Percentiles rank a stretch among this genome's conserved stretches.
These are phyloP conservation scores for Solanum rostratum DNA, from an alignment of 257 asterid species.

Conservation along the genomic window DNA sequence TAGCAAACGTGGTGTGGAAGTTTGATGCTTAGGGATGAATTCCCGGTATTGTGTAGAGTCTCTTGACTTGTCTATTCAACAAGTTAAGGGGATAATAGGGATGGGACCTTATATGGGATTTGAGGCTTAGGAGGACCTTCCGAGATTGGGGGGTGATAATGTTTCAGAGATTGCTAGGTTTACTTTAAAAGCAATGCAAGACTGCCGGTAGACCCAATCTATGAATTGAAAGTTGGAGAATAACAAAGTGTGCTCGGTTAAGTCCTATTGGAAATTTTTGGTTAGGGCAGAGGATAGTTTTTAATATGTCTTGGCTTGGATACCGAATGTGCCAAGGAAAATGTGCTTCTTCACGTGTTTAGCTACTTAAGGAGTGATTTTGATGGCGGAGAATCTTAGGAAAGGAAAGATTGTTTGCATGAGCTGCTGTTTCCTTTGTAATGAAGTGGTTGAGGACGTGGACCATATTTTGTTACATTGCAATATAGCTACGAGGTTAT, in stretches of 20 bases:
- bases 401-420: background rate
- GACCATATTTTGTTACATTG: background rate
- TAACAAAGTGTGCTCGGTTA: background rate
- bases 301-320: background rate
- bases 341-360: background rate
- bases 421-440: background rate
- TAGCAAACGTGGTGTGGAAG: background rate
- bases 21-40: background rate
- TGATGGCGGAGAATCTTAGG: background rate
- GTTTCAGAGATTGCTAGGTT: background rate
- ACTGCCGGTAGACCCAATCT: background rate
- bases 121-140: background rate
- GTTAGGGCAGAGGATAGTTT: background rate
- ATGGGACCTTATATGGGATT: background rate
- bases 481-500: background rate
- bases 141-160: background rate
- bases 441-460: background rate
- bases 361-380: background rate
- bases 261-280: background rate
- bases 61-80: background rate
- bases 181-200: background rate
- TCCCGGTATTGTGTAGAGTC: background rate
- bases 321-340: background rate
- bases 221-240: background rate
- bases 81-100: background rate